Conservation (phyloP, 2,329 filamentous ascomycete genomes). For the Aspergillus ruber region DNA sequence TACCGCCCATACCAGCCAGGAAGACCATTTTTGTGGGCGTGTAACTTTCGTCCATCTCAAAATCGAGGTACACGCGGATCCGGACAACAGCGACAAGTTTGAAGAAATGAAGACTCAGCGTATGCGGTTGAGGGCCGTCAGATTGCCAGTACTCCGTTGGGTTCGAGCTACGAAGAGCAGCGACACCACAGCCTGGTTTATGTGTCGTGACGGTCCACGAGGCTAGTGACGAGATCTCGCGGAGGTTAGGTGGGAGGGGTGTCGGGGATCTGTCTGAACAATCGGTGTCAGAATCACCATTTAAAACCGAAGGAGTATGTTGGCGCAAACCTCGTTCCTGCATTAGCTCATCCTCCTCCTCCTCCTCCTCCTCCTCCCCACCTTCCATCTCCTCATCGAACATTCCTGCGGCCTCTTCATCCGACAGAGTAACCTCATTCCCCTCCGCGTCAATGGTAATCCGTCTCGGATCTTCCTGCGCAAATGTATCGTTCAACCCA, state of each 20-base stretch:
- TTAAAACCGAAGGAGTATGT: neutral
- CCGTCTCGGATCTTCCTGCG: constrained; percentile 7
- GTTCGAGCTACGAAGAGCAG: constrained; percentile 53
- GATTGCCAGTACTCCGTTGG: constrained; percentile 59
- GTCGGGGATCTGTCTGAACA: constrained; percentile 28
- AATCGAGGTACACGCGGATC: constrained; percentile 64
- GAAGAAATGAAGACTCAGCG: constrained; percentile 58
- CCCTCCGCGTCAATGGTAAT: constrained; percentile 10
- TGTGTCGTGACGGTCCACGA: constrained; percentile 59
- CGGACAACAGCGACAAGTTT: constrained; percentile 47
- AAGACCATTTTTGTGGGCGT: constrained; percentile 91
- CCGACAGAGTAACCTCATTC: constrained; percentile 14
- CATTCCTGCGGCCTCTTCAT: constrained; percentile 13
- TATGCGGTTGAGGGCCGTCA: constrained; percentile 59
- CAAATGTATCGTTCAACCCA: constrained; percentile 7
- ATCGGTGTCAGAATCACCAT: neutral
- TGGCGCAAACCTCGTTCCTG: constrained; percentile 26
- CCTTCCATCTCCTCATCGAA: constrained; percentile 15
- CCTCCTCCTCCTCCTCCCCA: constrained; percentile 11
- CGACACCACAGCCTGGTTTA: constrained; percentile 57
- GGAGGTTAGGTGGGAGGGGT: constrained; percentile 41
- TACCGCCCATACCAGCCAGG: constrained; percentile 80
- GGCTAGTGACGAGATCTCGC: constrained; percentile 60
- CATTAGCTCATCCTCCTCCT: constrained; percentile 27
- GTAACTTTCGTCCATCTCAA: constrained; percentile 88